Evolutionary conservation across 768 basidiomycete species (phyloP).

Genomic region (Kwoniella sp.): DNA sequence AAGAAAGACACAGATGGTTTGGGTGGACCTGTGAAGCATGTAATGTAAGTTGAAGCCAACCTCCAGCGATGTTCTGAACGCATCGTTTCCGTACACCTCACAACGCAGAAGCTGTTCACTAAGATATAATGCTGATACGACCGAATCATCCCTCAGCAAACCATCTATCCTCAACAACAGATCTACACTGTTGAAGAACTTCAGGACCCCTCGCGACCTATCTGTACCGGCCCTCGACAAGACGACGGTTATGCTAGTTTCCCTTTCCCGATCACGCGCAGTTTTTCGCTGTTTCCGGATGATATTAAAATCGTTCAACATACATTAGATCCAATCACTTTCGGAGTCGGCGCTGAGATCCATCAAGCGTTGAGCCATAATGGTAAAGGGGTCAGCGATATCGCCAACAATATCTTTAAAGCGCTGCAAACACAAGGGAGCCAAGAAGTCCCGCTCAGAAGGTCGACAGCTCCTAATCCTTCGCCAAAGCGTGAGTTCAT

Average conservation of each 20-base stretch:
- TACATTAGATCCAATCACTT: slow-evolving; percentile 9
- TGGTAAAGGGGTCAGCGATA: slow-evolving; percentile 8
- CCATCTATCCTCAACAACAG: slow-evolving; percentile 14
- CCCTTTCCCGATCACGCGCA: slow-evolving; percentile 13
- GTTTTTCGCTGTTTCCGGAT: slow-evolving; percentile 29
- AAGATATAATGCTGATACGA: too few relatives aligned
- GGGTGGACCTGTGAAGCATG: slow-evolving; percentile 53
- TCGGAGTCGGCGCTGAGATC: slow-evolving; percentile 29
- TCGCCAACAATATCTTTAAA: slow-evolving; percentile 7
- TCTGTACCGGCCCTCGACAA: slow-evolving; percentile 33
- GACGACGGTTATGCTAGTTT: slow-evolving; percentile 35
- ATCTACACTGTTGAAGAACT: slow-evolving; percentile 29
- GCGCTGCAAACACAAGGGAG: slow-evolving; percentile 28
- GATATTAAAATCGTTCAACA: slow-evolving; percentile 44
- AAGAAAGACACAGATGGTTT: slow-evolving; percentile 44
- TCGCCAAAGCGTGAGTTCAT: slow-evolving; percentile 24
- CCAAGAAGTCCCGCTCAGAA: slow-evolving; percentile 24
- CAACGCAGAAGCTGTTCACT: too few relatives aligned
- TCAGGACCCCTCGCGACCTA: slow-evolving; percentile 25
- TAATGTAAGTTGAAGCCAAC: slow-evolving; percentile 33
- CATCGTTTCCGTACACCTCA: background rate
- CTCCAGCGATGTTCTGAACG: too few relatives aligned
- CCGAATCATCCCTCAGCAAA: slow-evolving; percentile 1
- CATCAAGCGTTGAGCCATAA: slow-evolving; percentile 38
- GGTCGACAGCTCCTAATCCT: slow-evolving; percentile 11